Percentiles rank a stretch among this genome's conserved stretches.
Conservation (phyloP, 768 basidiomycete genomes). For the Boletellus ananiceps region DNA sequence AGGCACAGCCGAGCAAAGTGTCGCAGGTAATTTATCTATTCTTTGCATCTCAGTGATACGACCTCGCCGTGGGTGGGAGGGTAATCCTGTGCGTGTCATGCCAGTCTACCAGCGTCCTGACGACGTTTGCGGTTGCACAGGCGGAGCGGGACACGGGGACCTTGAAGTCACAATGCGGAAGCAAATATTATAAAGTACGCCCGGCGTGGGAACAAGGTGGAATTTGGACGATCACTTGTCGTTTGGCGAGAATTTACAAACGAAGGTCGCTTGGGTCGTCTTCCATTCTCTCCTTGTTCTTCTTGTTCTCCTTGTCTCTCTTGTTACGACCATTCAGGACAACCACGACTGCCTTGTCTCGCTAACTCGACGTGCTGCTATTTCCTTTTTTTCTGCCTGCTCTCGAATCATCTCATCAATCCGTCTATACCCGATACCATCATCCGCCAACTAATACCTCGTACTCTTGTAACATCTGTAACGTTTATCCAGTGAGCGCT, state of each 20-base stretch:
- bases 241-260: slow-evolving; percentile 15
- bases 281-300: slow-evolving; percentile 9
- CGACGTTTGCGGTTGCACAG: too few species aligned
- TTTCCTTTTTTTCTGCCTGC: slow-evolving; percentile 2
- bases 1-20: neutral
- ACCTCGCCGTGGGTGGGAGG: too few species aligned
- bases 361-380: slow-evolving; percentile 3
- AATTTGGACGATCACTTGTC: slow-evolving; percentile 14
- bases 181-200: neutral
- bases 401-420: slow-evolving; percentile 1
- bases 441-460: slow-evolving; percentile 17
- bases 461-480: slow-evolving; percentile 4
- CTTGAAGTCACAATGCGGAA: neutral
- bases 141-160: too few species aligned
- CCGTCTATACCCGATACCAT: slow-evolving; percentile 31
- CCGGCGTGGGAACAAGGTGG: slow-evolving; percentile 28
- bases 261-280: slow-evolving; percentile 11
- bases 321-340: slow-evolving; percentile 27
- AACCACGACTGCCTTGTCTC: slow-evolving; percentile 10
- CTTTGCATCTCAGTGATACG: neutral
- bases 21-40: neutral
- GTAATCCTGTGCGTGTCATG: too few species aligned
- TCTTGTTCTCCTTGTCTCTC: slow-evolving; percentile 8
- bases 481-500: slow-evolving; percentile 1
- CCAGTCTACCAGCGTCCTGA: too few species aligned